These are phyloP conservation scores for Ramalina intermedia DNA, from an alignment of 495 filamentous ascomycete genomes.

Conservation along the genomic window DNA sequence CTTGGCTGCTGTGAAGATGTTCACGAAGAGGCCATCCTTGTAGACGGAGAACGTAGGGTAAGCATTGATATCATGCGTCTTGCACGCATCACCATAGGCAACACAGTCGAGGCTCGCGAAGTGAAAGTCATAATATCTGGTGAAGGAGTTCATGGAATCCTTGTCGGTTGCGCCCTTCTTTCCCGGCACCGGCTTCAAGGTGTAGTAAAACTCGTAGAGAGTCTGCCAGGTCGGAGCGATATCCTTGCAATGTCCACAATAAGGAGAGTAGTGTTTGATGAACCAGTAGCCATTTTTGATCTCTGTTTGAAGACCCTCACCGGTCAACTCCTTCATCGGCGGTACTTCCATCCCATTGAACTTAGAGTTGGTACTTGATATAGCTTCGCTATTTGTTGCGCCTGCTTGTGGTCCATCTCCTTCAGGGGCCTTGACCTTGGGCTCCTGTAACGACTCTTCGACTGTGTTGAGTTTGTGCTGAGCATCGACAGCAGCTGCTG, in stretches of 20 bases:
- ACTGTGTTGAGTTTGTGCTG: constrained; percentile 12
- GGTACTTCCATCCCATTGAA: constrained; percentile 78
- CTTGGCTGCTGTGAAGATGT: constrained; percentile 45
- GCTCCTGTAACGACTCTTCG: constrained; percentile 12
- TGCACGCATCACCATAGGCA: constrained; percentile 62
- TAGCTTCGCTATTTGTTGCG: constrained; percentile 16
- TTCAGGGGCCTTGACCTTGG: constrained; percentile 1
- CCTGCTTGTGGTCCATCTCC: constrained; percentile 13
- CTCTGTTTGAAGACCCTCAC: constrained; percentile 38
- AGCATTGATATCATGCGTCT: constrained; percentile 41
- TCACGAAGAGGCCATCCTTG: constrained; percentile 60
- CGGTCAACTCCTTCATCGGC: constrained; percentile 48
- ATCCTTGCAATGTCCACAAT: constrained; percentile 64
- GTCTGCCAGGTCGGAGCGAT: constrained; percentile 84
- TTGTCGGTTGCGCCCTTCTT: constrained; percentile 29
- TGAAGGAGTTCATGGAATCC: constrained; percentile 46
- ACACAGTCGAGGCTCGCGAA: constrained; percentile 78
- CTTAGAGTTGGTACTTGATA: constrained; percentile 29
- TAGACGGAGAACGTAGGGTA: constrained; percentile 71
- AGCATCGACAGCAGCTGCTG: constrained; percentile 5
- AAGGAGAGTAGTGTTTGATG: constrained; percentile 63
- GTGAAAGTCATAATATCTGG: constrained; percentile 73
- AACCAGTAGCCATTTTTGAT: constrained; percentile 57
- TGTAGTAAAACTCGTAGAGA: constrained; percentile 91
- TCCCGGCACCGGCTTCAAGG: constrained; percentile 53